Evolutionary conservation across 192 early-diverging fungal genomes (phyloP), one percentile per base, ranked within the genome.

Genomic region (Backusella parvicylindrica): DNA sequence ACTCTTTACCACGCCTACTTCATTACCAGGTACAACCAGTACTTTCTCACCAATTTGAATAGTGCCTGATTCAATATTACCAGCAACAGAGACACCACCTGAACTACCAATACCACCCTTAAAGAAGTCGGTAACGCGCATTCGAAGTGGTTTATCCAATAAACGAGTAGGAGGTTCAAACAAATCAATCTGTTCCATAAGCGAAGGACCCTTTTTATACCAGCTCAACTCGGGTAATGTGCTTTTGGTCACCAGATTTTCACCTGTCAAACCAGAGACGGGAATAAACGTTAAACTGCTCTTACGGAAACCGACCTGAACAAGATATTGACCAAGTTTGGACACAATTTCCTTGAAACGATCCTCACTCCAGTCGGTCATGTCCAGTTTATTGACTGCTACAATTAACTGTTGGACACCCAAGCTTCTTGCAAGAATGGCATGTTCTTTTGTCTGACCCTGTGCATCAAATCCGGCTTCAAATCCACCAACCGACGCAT

Each of bases 371-470:
- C 98, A 99, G 21, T 83, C 86, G n/a, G 91, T 79, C 89, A 77
- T 84, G 77, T 99, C 98, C 70, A 99, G 75, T 81, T 99, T 99
- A 85, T 99, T 99, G 21, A 99, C 87, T 0, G 96, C 95, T 5
- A 99, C 91, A 36, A 99, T 88, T 21, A 99, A 75, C 77, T 99
- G 97, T 11, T 87, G 86, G 12, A 99, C 95, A 3, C 98, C 98
- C 47, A 99, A 83, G 85, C 92, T 93, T 65, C 96, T 83, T n/a
- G 96, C 88, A 21, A 99, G 81, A 12, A 98, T 77, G 0, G 96
- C 94, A 73, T 99, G 98, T 81, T 99, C 98, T 64, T 95, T 92
- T 16, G 97, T 99, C 84, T 99, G 97, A 18, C 98, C 98, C 75
- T 94, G 91, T 37, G 86, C 86, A 41, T 96, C 93, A 84, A 99